Evolutionary conservation across 1,284 basidiomycete genomes (phyloP).

Genomic region (Cystobasidiaceae sp.): DNA sequence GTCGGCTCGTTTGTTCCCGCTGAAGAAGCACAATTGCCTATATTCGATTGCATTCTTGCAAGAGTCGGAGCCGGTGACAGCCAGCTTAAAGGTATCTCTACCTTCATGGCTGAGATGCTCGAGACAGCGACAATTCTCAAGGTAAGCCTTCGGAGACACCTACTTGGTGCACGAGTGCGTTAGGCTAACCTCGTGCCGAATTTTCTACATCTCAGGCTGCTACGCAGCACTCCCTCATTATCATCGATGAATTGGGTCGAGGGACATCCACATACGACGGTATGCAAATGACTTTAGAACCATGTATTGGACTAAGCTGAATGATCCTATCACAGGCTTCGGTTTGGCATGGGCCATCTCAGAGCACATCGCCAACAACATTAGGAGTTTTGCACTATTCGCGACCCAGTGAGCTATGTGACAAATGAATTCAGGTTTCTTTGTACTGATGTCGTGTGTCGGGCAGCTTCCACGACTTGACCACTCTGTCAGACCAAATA

Average conservation of each 20-base stretch:
- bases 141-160: constrained; percentile 51
- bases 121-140: constrained; percentile 93
- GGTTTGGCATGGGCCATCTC: constrained; percentile 98
- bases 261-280: constrained; percentile 98
- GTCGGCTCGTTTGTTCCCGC: constrained; percentile 93
- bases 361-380: constrained; percentile 90
- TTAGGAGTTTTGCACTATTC: constrained; percentile 89
- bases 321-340: constrained; percentile 66
- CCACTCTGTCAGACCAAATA: constrained; percentile 79
- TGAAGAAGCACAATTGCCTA: constrained; percentile 72
- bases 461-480: constrained; percentile 86
- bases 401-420: constrained; percentile 56
- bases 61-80: constrained; percentile 96
- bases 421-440: not conserved
- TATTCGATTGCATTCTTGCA: constrained; percentile 94
- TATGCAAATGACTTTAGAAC: too few species aligned
- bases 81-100: constrained; percentile 94
- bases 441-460: constrained; percentile 43
- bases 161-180: not conserved
- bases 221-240: constrained; percentile 85
- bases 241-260: constrained; percentile 96
- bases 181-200: not conserved
- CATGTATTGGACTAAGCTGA: too few species aligned
- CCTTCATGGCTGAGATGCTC: constrained; percentile 99
- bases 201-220: too few species aligned